Conservation (phyloP, 257 asterid genomes). For the Gynochthodes officinalis region DNA sequence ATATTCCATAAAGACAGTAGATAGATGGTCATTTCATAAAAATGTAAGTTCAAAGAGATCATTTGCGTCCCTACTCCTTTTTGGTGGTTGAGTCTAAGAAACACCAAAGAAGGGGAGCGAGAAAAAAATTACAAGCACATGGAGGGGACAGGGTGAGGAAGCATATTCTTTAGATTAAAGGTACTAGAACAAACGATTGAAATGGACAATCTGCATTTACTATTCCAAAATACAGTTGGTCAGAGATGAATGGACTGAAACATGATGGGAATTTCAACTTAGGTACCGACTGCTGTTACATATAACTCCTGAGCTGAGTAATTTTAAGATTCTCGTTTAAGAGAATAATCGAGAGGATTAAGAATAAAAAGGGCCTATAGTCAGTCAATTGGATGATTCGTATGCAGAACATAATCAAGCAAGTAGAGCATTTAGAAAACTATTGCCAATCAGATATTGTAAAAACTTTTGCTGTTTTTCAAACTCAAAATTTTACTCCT, state of each 20-base stretch:
- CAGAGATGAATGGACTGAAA: background rate
- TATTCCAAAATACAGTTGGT: background rate
- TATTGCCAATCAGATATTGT: background rate
- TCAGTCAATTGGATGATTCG: background rate
- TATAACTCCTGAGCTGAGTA: no score
- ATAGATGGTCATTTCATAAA: background rate
- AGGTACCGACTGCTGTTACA: no score
- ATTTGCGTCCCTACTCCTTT: background rate
- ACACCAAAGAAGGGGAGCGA: background rate
- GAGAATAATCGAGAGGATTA: background rate
- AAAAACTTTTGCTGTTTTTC: background rate
- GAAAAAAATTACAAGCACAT: constrained; percentile 4
- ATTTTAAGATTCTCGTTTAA: background rate
- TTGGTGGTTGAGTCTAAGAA: constrained; percentile 1
- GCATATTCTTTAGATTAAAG: background rate
- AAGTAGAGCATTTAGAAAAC: background rate
- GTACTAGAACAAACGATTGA: background rate
- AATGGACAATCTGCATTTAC: background rate
- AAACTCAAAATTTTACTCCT: background rate
- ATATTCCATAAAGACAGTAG: background rate
- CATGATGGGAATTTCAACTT: no score
- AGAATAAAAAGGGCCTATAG: background rate
- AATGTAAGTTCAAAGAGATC: background rate
- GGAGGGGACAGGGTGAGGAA: constrained; percentile 9
- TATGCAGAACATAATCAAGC: background rate